A percentile compares a stretch with the other conserved stretches of the same genome.
Evolutionary conservation across 225 moss, liverwort and hornwort genomes (phyloP).

Genomic region (Pseudoscleropodium purum): DNA sequence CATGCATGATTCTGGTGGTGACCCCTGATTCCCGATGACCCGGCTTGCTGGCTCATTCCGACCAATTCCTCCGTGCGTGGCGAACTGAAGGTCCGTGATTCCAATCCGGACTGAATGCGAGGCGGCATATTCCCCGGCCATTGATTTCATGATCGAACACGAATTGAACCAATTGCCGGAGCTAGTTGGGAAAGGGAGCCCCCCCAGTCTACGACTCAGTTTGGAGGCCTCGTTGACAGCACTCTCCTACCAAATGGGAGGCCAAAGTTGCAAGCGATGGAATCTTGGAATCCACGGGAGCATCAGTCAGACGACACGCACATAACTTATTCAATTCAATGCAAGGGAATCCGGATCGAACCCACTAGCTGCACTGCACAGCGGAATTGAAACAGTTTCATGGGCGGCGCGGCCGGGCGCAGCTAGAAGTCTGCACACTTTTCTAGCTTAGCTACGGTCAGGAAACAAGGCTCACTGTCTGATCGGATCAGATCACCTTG

Average conservation of each 20-base stretch:
- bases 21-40: not conserved
- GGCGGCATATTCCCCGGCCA: not conserved
- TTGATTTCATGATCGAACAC: not conserved
- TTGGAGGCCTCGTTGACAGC: conserved; percentile 2
- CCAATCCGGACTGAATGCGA: not conserved
- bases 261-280: not conserved
- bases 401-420: not conserved
- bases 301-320: not conserved
- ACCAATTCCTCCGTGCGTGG: not conserved
- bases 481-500: not conserved
- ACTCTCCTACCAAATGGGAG: not conserved
- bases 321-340: not conserved
- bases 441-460: not conserved
- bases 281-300: not conserved
- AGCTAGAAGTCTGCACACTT: not conserved
- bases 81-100: not conserved
- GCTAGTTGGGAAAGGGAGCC: conserved; percentile 23
- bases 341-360: not conserved
- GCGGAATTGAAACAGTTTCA: not conserved
- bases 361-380: too few relatives aligned
- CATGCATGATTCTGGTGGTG: not conserved
- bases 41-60: not conserved
- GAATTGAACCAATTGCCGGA: not conserved
- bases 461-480: not conserved
- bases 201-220: conserved; percentile 13